A percentile compares a stretch with the other conserved stretches of the same genome.
Evolutionary conservation across 768 basidiomycete species (phyloP).

Genomic region (Naematelia aurantialba): DNA sequence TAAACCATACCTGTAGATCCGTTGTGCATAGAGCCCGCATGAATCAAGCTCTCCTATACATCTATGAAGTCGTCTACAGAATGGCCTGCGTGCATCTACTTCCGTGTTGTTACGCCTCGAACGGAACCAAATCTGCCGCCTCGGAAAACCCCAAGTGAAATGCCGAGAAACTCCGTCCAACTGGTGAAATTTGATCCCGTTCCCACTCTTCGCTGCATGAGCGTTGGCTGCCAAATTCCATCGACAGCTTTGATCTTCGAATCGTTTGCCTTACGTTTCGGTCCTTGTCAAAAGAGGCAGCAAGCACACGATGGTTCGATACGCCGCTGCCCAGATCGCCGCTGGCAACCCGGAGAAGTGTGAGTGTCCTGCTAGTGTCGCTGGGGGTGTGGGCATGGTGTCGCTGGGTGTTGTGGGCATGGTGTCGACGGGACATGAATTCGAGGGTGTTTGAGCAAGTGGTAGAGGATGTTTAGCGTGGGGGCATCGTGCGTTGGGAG

Average conservation of each 20-base stretch:
- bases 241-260: no score
- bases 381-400: not conserved
- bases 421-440: not conserved
- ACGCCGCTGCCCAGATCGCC: slow-evolving; percentile 74
- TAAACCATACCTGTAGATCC: no score
- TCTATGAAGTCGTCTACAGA: no score
- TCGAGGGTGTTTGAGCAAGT: not conserved
- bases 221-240: no score
- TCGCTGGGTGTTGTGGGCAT: not conserved
- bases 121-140: not conserved
- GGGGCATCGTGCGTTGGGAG: not conserved
- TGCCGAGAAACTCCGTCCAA: slow-evolving; percentile 41
- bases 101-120: no score
- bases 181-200: not conserved
- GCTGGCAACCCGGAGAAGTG: slow-evolving; percentile 94
- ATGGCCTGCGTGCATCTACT: no score
- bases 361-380: slow-evolving; percentile 55
- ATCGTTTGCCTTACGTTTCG: not conserved
- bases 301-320: slow-evolving; percentile 62
- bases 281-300: not conserved
- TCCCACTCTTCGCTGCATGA: not conserved
- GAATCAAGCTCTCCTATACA: no score
- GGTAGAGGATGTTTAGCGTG: not conserved
- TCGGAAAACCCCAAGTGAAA: slow-evolving; percentile 16
- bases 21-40: no score